Base-by-base conservation (phyloP, 768 basidiomycete genomes). In the Ramaria sp. region DNA sequence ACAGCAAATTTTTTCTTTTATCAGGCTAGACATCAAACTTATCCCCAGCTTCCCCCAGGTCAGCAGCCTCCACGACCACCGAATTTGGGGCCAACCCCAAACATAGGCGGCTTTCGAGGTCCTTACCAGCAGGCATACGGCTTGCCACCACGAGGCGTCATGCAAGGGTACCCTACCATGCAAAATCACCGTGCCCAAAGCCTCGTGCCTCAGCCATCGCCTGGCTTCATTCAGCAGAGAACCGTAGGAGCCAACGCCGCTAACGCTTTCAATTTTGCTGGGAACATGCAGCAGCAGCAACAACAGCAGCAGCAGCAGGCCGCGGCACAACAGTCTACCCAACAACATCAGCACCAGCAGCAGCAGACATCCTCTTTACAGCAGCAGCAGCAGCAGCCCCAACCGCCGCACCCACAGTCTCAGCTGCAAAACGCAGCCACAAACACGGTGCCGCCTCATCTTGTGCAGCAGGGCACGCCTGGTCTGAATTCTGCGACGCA, bases 61-160 rank as follows among this genome's bases (percentile, higher is more conserved):
- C 87, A 88, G 78, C 85, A 86, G 53, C 86, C 84, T 65, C 87
- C 88, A 70, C 77, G 87, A 68, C 86, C 87, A 51, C 86, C 88
- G 61, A 86, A 78, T 69, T 78, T 88, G 58, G 77, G 78, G 10
- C 80, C 84, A 31, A 83, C 81, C 59, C 78, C 85, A 59, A 72
- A 72, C 39, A 76, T 86, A 59, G 73, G 54, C 20, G 53, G 60
- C 46, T 59, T 46, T 50, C 57, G 78, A 11, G 79, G 72, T 41
- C 85, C 84, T 64, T 88, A 81, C 69, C 81, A 86, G 65, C 71
- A 69, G 39, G 67, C 72, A 22, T 86, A 82, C 66, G 78, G 75
- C 20, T 72, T 85, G 66, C 81, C 83, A 59, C 83, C 82, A 63
- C 73, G 84, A 65, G 80, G 70, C 61, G 78, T 79, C 53, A 80